Base-by-base conservation (phyloP, 768 basidiomycete genomes). In the Termitomyces sp. region DNA sequence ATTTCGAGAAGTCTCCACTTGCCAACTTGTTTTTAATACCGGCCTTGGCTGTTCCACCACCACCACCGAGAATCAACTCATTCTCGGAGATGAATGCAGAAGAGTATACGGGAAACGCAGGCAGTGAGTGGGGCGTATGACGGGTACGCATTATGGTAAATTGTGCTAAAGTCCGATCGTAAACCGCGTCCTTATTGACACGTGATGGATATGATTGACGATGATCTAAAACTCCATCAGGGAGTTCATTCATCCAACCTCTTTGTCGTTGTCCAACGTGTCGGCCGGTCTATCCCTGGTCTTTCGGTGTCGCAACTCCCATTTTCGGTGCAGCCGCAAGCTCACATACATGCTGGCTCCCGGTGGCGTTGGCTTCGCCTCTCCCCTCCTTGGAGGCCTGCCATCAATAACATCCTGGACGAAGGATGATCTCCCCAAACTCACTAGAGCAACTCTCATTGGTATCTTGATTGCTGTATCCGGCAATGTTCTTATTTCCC, bases 1-100 rank as follows among this genome's bases (percentile, higher is more conserved):
- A 22, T 24, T 12, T 49, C 44, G 38, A 42, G 54, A 56, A 24
- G 13, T 53, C 24, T 24, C 33, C 28, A 75, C 89, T 66, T 62
- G 92, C 96, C 63, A 99, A 73, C 70, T 93, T 92, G 75, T 99
- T 99, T 77, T 93, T 92, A 59, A 99, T 89, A 4, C 97, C 97
- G 53, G 82, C 93, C 61, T 83, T 83, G 10, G 89, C 84, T 13
- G 90, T 81, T 18, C 96, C 96, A 1, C 90, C 90, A 20, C 97
- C 97, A 4, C 95, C 97, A 1, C 94, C 96, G 6, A 96, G 77
- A 2, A 95, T 77, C 20, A 98, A 74, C 26, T 82, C 77, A 24
- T 82, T 76, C n/a, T 86, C 79, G 0, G 86, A 80, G 10, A 90
- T 67, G 73, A 95, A 98, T 14, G 85, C 84, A 53, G 87, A 84